phyloP scores from a whole-genome alignment of 805 yeast genomes.

The Cyberlindnera americana region DNA sequence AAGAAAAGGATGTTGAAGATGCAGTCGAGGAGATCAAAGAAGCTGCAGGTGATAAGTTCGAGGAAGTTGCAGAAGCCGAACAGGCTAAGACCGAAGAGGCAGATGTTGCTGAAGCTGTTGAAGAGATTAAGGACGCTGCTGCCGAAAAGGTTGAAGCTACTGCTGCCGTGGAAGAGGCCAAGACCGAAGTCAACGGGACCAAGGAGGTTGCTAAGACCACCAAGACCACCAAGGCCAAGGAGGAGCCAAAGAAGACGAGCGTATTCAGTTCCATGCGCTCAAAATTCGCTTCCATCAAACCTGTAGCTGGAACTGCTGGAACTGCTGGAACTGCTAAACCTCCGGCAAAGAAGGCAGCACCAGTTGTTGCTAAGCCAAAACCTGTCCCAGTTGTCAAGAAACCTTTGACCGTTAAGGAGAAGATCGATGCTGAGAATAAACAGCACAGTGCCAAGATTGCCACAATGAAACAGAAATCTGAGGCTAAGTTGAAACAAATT shows the following conservation, averaged over 20 bases:
- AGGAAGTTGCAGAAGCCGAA: slow-evolving; percentile 4
- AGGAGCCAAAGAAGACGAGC: slow-evolving; percentile 12
- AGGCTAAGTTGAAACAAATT: slow-evolving; percentile 18
- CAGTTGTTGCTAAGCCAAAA: slow-evolving; percentile 15
- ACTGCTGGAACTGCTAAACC: slow-evolving; percentile 1
- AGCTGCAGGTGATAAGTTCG: slow-evolving; percentile 5
- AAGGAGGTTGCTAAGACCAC: not conserved
- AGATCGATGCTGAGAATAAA: slow-evolving; percentile 17
- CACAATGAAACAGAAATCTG: slow-evolving; percentile 17
- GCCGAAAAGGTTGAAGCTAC: not conserved
- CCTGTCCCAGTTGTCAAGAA: slow-evolving; percentile 9
- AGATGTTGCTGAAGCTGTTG: slow-evolving; percentile 3
- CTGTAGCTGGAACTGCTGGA: slow-evolving; percentile 2
- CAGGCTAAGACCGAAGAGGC: slow-evolving; percentile 2
- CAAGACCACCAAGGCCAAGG: too few relatives aligned
- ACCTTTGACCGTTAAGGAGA: slow-evolving; percentile 22
- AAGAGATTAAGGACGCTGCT: slow-evolving; percentile 6
- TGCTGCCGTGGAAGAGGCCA: slow-evolving; percentile 6
- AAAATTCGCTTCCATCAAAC: slow-evolving; percentile 6
- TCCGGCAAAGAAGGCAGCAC: slow-evolving; percentile 3
- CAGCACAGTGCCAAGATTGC: slow-evolving; percentile 18
- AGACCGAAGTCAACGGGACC: not conserved
- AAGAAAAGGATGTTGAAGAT: slow-evolving; percentile 2
- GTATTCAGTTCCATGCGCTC: slow-evolving; percentile 7
- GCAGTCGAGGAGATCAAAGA: slow-evolving; percentile 5